Evolutionary conservation across 208 protist genomes (phyloP).

Genomic region (Wallacemonas sp.): DNA sequence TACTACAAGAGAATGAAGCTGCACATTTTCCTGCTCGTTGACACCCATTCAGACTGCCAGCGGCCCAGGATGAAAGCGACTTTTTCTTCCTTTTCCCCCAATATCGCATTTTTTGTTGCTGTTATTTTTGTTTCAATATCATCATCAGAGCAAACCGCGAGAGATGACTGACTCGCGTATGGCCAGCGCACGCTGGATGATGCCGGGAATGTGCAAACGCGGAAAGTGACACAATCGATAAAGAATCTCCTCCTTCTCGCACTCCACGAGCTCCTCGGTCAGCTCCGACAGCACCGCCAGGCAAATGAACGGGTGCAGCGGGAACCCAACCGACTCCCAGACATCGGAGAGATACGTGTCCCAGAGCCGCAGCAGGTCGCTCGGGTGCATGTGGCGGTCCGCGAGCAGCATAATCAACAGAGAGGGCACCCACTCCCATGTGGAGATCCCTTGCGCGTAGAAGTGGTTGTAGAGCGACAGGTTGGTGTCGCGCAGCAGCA

Average conservation of each 20-base stretch:
- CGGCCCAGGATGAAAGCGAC: too few species aligned
- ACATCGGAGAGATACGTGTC: slow-evolving; percentile 79
- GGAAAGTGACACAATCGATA: slow-evolving; percentile 70
- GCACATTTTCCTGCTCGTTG: too few species aligned
- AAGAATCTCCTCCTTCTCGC: slow-evolving; percentile 67
- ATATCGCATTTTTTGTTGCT: not conserved
- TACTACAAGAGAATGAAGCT: too few species aligned
- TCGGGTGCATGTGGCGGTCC: slow-evolving; percentile 55
- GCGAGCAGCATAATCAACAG: slow-evolving; percentile 72
- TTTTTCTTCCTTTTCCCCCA: not conserved
- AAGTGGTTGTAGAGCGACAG: slow-evolving; percentile 82
- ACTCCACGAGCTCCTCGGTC: slow-evolving; percentile 86
- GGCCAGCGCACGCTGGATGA: slow-evolving; percentile 75
- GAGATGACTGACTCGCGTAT: slow-evolving; percentile 68
- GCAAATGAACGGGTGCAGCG: slow-evolving; percentile 78
- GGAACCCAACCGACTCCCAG: slow-evolving; percentile 45
- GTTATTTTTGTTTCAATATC: too few species aligned
- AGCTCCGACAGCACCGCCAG: slow-evolving; percentile 74
- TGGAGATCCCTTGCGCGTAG: slow-evolving; percentile 55
- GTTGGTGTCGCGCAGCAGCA: slow-evolving; percentile 73
- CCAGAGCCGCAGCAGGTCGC: slow-evolving; percentile 79
- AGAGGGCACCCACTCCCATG: slow-evolving; percentile 75
- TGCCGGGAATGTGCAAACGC: slow-evolving; percentile 56
- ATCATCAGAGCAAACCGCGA: slow-evolving; percentile 5
- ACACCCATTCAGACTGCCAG: too few species aligned